phyloP scores from a whole-genome alignment of 73 alveolate genomes.

The Stentor roeselii region DNA sequence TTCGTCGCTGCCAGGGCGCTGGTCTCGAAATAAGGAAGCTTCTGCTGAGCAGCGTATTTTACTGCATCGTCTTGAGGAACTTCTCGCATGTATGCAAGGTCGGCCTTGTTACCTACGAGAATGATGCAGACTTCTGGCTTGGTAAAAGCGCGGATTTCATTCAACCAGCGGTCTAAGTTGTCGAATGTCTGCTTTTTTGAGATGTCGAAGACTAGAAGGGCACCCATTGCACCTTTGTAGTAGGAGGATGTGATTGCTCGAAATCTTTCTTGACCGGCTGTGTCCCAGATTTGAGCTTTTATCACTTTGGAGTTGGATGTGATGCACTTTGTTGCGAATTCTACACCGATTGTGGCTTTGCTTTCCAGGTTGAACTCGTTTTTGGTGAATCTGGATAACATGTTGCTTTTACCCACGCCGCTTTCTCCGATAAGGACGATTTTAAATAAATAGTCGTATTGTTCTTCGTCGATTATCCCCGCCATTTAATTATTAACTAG shows the following conservation, averaged over 20 bases:
- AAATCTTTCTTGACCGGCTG: slow-evolving; percentile 50
- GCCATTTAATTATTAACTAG: slow-evolving; percentile 15
- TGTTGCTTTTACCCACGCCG: slow-evolving; percentile 64
- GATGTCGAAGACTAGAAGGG: slow-evolving; percentile 39
- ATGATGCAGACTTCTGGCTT: slow-evolving; percentile 1
- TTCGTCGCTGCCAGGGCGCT: slow-evolving; percentile 26
- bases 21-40: slow-evolving; percentile 24
- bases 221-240: slow-evolving; percentile 45
- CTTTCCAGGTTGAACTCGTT: slow-evolving; percentile 53
- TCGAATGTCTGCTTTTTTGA: slow-evolving; percentile 29
- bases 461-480: slow-evolving; percentile 16
- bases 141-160: not conserved
- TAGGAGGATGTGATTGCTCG: slow-evolving; percentile 42
- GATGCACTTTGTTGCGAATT: slow-evolving; percentile 50
- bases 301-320: slow-evolving; percentile 35
- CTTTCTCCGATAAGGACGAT: slow-evolving; percentile 72
- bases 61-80: slow-evolving; percentile 27
- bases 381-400: slow-evolving; percentile 50
- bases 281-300: slow-evolving; percentile 43
- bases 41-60: slow-evolving; percentile 23
- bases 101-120: slow-evolving; percentile 23
- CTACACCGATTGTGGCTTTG: slow-evolving; percentile 59
- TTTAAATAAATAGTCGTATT: slow-evolving; percentile 69
- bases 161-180: slow-evolving; percentile 24
- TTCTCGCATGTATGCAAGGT: not conserved